Evolutionary conservation across 306 rosid genomes (phyloP).

Genomic region (Vicia villosa): DNA sequence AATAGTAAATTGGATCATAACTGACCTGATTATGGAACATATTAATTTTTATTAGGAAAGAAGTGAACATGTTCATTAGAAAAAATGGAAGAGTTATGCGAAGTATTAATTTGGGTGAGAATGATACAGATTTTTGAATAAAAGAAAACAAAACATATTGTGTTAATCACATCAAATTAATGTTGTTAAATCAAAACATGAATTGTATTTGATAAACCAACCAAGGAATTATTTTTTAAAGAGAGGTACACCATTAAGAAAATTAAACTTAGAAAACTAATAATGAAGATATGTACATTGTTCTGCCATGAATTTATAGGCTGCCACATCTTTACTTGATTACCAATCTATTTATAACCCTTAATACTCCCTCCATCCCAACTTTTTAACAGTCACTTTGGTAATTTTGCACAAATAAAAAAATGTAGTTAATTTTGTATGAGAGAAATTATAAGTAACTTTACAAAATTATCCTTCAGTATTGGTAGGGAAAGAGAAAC

Average conservation of each 20-base stretch:
- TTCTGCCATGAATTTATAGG: neutral
- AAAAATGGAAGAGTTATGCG: slow-evolving; percentile 10
- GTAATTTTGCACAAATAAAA: too few species aligned
- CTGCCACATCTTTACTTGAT: neutral
- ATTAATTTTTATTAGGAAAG: slow-evolving; percentile 5
- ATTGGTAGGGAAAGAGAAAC: too few species aligned
- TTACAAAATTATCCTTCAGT: too few species aligned
- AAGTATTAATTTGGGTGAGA: neutral
- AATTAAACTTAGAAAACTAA: neutral
- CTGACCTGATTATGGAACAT: slow-evolving; percentile 1
- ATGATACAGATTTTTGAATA: neutral
- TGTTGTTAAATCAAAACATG: neutral
- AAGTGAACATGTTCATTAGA: neutral
- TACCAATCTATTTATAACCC: neutral
- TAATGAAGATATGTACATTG: neutral
- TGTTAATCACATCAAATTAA: slow-evolving; percentile 2
- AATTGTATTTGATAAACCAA: slow-evolving; percentile 8
- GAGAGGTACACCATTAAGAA: neutral
- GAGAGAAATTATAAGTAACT: too few species aligned
- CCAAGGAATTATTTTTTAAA: slow-evolving; percentile 5
- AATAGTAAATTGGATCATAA: neutral
- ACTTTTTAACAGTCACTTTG: too few species aligned
- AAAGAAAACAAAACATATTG: neutral
- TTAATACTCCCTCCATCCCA: too few species aligned
- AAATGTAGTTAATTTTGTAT: too few species aligned